Evolutionary conservation across 257 asterid species (phyloP).

Genomic region (Nicotiana tabacum): DNA sequence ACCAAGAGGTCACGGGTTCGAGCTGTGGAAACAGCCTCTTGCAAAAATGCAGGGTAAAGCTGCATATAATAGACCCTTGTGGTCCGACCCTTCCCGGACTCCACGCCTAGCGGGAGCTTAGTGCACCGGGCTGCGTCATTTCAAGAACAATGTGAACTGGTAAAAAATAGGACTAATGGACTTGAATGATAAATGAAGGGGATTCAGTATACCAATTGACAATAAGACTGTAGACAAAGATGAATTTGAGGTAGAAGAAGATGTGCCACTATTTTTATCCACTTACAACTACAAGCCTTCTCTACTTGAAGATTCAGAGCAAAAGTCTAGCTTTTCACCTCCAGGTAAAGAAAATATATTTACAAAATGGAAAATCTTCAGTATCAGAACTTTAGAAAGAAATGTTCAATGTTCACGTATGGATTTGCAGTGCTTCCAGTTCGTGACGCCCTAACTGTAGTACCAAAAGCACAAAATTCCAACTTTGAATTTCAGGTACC

Average conservation of each 20-base stretch:
- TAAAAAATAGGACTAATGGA: background rate
- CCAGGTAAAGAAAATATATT: conserved; percentile 22
- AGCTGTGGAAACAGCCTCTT: background rate
- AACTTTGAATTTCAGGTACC: conserved; percentile 53
- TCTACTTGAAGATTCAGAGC: conserved; percentile 19
- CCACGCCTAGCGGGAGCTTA: too few relatives aligned
- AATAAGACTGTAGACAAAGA: conserved; percentile 4
- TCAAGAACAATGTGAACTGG: background rate
- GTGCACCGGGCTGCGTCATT: too few relatives aligned
- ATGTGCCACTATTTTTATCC: conserved; percentile 39
- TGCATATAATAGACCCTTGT: too few relatives aligned
- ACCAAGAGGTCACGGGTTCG: too few relatives aligned
- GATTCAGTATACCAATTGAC: conserved; percentile 2
- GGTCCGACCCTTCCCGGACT: too few relatives aligned
- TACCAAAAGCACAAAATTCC: conserved; percentile 33
- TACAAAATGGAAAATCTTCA: background rate
- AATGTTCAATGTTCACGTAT: background rate
- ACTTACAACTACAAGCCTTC: conserved; percentile 28
- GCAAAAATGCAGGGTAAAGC: background rate
- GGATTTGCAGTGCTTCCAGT: conserved; percentile 37
- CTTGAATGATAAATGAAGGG: conserved; percentile 6
- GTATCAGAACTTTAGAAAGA: background rate
- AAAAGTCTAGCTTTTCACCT: conserved; percentile 13
- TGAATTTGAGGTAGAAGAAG: conserved; percentile 37
- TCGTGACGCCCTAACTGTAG: conserved; percentile 25